Evolutionary conservation across 768 basidiomycete genomes (phyloP).

Genomic region (Mrakia gelida): DNA sequence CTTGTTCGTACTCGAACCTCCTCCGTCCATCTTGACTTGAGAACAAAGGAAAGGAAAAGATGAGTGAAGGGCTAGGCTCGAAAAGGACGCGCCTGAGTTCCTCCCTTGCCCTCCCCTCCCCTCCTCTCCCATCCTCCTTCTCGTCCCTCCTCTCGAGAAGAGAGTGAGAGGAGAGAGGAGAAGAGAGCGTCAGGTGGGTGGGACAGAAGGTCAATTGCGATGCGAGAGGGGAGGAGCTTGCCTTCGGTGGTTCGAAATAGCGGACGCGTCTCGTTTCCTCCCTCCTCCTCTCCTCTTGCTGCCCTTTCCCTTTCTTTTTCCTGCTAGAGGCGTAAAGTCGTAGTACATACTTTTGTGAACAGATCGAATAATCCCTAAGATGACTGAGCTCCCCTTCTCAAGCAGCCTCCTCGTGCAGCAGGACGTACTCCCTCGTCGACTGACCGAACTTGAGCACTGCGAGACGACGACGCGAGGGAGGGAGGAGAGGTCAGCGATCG

Average conservation of each 20-base stretch:
- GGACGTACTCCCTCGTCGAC: slow-evolving; percentile 75
- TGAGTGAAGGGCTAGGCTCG: background rate
- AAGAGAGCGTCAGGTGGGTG: background rate
- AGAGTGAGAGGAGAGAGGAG: background rate
- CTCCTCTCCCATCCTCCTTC: background rate
- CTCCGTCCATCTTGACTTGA: background rate
- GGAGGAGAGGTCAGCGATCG: background rate
- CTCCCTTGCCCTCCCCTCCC: background rate
- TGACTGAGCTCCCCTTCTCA: background rate
- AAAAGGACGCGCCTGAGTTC: background rate
- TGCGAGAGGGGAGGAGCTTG: background rate
- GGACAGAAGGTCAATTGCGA: background rate
- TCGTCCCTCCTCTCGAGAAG: background rate
- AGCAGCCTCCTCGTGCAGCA: slow-evolving; percentile 69
- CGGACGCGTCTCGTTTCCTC: background rate
- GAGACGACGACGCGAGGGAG: background rate
- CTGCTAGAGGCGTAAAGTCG: too few relatives aligned
- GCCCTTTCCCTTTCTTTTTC: too few relatives aligned
- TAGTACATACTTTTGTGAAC: too few relatives aligned
- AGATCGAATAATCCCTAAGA: too few relatives aligned
- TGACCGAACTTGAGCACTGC: slow-evolving; percentile 81
- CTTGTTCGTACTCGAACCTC: background rate
- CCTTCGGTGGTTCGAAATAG: background rate
- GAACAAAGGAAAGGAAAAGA: background rate
- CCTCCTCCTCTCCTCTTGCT: background rate